Conservation (phyloP, 2,329 filamentous ascomycete species). For the Verticillium klebahnii region DNA sequence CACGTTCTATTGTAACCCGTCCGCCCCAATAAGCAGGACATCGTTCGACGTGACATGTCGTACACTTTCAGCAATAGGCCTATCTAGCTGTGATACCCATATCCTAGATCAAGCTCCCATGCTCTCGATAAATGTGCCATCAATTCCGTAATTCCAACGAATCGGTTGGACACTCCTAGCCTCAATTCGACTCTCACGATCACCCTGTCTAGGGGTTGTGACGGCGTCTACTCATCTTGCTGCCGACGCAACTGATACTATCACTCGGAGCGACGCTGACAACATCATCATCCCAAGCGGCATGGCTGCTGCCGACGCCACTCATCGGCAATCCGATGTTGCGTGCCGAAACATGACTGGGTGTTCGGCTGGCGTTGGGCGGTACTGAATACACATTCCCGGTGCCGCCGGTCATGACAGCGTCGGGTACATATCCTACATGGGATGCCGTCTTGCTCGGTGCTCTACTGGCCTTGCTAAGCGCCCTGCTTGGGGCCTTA, state of each 20-base stretch:
- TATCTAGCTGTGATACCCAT: too few species aligned
- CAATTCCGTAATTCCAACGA: not conserved
- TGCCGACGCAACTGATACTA: conserved; percentile 58
- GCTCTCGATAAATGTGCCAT: too few species aligned
- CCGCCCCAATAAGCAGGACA: too few species aligned
- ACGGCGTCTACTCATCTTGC: conserved; percentile 23
- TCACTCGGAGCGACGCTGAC: conserved; percentile 55
- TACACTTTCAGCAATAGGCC: too few species aligned
- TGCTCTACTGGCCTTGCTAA: conserved; percentile 5
- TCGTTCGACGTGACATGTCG: too few species aligned
- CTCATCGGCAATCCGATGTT: conserved; percentile 36
- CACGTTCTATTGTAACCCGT: too few species aligned
- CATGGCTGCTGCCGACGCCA: conserved; percentile 33
- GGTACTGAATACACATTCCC: not conserved
- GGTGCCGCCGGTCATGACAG: not conserved
- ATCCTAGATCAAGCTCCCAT: too few species aligned
- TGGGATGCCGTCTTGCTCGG: not conserved
- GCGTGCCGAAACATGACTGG: conserved; percentile 24
- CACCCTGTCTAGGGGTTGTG: conserved; percentile 8
- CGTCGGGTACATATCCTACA: not conserved
- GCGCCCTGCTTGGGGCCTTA: conserved; percentile 3
- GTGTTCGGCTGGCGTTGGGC: conserved; percentile 14
- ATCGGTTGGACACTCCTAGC: not conserved
- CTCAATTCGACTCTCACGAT: not conserved
- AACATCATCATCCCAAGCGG: conserved; percentile 41